These are phyloP conservation scores for Medicago lupulina DNA, from an alignment of 306 rosid genomes.

Conservation along the genomic window DNA sequence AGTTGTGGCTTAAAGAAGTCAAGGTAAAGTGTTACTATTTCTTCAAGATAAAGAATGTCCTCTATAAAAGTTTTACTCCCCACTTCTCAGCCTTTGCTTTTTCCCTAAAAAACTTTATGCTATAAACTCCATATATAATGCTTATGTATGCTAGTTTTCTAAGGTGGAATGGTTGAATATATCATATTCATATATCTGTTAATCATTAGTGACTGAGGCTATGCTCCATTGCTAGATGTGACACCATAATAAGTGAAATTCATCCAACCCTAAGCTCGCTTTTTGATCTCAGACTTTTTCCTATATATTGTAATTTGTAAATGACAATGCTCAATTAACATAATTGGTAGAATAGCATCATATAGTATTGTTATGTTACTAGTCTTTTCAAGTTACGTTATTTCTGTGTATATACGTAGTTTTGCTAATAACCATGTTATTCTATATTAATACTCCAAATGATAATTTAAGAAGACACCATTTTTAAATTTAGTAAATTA, in stretches of 20 bases:
- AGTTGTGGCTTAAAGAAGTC: conserved; percentile 91
- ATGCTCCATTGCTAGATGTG: neutral
- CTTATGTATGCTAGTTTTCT: conserved; percentile 7
- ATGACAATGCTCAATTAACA: conserved; percentile 14
- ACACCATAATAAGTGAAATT: neutral
- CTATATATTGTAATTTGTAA: neutral
- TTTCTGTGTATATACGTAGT: neutral
- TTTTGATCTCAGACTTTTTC: neutral
- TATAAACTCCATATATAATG: conserved; percentile 8
- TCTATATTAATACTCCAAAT: neutral
- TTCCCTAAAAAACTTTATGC: neutral
- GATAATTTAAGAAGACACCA: neutral
- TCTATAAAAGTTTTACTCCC: neutral
- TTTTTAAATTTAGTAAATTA: conserved; percentile 14
- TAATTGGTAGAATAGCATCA: neutral
- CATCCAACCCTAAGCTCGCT: neutral
- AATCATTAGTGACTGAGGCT: neutral
- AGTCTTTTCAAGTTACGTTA: neutral
- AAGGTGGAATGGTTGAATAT: conserved; percentile 4
- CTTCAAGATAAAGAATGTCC: neutral
- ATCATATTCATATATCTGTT: neutral
- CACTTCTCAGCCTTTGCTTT: neutral
- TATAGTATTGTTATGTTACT: neutral
- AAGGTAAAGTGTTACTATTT: conserved; percentile 57
- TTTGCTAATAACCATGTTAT: conserved; percentile 11